Evolutionary conservation across 306 rosid species (phyloP).

Genomic region (Quercus glauca): DNA sequence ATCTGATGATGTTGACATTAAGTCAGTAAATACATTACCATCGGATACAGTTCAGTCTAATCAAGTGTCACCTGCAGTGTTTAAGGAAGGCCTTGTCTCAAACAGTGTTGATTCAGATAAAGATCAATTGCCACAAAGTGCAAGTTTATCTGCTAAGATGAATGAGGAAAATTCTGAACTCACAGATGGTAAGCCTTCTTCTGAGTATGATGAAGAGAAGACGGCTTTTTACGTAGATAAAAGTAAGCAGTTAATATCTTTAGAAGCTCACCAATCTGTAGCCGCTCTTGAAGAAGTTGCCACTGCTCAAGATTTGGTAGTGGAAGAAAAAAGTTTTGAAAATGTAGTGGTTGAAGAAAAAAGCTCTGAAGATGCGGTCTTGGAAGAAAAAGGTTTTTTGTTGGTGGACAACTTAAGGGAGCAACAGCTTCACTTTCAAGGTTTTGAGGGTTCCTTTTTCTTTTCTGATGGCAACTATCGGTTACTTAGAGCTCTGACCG

Average conservation of each 20-base stretch:
- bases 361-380: not conserved
- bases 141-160: slow-evolving; percentile 27
- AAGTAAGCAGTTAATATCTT: slow-evolving; percentile 29
- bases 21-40: slow-evolving; percentile 39
- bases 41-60: slow-evolving; percentile 36
- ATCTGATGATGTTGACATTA: slow-evolving; percentile 80
- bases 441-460: slow-evolving; percentile 76
- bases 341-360: slow-evolving; percentile 25
- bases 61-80: slow-evolving; percentile 39
- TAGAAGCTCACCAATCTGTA: slow-evolving; percentile 37
- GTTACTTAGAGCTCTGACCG: slow-evolving; percentile 69
- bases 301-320: slow-evolving; percentile 22
- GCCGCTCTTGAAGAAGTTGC: slow-evolving; percentile 36
- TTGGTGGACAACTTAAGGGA: slow-evolving; percentile 30
- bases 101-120: slow-evolving; percentile 28
- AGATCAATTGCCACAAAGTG: slow-evolving; percentile 22
- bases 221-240: slow-evolving; percentile 23
- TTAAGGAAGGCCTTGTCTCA: slow-evolving; percentile 37
- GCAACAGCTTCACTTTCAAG: slow-evolving; percentile 41
- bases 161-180: slow-evolving; percentile 37
- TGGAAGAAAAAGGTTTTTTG: slow-evolving; percentile 28
- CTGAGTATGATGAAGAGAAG: slow-evolving; percentile 43
- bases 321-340: slow-evolving; percentile 31
- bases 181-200: slow-evolving; percentile 27
- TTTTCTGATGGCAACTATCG: slow-evolving; percentile 78